phyloP scores from a whole-genome alignment of 495 filamentous ascomycete genomes.

The Beverwykella pulmonaria region DNA sequence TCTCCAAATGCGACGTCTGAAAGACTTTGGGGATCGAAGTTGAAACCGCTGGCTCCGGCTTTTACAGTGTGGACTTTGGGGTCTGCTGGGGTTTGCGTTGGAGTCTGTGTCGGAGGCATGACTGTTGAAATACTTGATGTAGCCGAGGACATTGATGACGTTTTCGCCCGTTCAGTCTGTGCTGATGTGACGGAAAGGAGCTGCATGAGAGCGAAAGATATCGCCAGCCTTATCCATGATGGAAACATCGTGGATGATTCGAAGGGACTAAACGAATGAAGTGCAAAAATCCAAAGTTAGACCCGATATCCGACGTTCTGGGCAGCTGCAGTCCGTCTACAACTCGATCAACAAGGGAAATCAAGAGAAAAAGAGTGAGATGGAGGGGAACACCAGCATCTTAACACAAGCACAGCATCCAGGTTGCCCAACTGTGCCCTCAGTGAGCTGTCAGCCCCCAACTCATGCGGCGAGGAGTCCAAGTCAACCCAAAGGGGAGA shows the following conservation, averaged over 20 bases:
- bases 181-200: neutral
- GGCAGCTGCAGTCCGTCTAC: too few species aligned
- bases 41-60: slow-evolving; percentile 34
- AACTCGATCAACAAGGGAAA: too few species aligned
- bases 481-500: neutral
- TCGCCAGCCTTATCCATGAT: neutral
- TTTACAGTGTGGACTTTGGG: slow-evolving; percentile 33
- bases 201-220: neutral
- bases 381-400: neutral
- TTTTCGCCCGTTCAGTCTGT: neutral
- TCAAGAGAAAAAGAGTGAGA: neutral
- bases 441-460: neutral
- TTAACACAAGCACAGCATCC: neutral
- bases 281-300: too few species aligned
- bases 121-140: neutral
- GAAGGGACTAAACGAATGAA: neutral
- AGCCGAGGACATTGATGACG: neutral
- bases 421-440: neutral
- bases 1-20: slow-evolving; percentile 41
- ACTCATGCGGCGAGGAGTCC: neutral
- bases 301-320: neutral
- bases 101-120: neutral
- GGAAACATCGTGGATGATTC: neutral
- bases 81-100: slow-evolving; percentile 5
- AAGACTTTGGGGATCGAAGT: slow-evolving; percentile 32